A percentile compares a stretch with the other conserved stretches of the same genome.
phyloP scores from a whole-genome alignment of 2,329 filamentous ascomycete species.

The Arachnomyces sp. region DNA sequence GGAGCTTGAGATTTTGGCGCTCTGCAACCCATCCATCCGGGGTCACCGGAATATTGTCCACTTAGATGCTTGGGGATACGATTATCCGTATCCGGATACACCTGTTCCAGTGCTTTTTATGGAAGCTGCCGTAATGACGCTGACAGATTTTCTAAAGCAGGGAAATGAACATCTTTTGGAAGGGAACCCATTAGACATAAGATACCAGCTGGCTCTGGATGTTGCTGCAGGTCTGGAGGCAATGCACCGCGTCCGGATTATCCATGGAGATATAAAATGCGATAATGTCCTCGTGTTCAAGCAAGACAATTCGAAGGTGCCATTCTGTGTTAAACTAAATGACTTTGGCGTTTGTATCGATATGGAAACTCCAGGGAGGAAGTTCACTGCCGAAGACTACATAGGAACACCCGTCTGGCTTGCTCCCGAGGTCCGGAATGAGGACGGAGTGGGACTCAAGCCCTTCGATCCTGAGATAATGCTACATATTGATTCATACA shows the following conservation, averaged over 20 bases:
- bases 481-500: constrained; percentile 22
- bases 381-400: constrained; percentile 18
- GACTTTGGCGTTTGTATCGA: constrained; percentile 25
- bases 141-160: constrained; percentile 17
- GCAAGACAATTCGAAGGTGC: constrained; percentile 14
- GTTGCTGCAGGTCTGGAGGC: constrained; percentile 18
- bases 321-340: constrained; percentile 21
- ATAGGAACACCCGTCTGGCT: constrained; percentile 19
- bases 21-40: constrained; percentile 21
- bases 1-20: constrained; percentile 19
- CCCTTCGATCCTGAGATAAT: constrained; percentile 18
- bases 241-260: constrained; percentile 19
- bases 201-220: constrained; percentile 20
- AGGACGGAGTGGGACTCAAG: constrained; percentile 7
- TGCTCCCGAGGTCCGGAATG: constrained; percentile 15
- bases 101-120: constrained; percentile 22
- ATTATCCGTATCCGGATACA: constrained; percentile 20
- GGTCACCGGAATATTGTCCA: constrained; percentile 20
- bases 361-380: constrained; percentile 15
- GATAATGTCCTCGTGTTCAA: constrained; percentile 23
- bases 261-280: constrained; percentile 24
- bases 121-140: constrained; percentile 19
- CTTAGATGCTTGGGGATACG: constrained; percentile 21
- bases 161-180: constrained; percentile 10
- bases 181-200: constrained; percentile 8